These are phyloP conservation scores for Cardiospermum halicacabum DNA, from an alignment of 345 rosid species.

Conservation along the genomic window DNA sequence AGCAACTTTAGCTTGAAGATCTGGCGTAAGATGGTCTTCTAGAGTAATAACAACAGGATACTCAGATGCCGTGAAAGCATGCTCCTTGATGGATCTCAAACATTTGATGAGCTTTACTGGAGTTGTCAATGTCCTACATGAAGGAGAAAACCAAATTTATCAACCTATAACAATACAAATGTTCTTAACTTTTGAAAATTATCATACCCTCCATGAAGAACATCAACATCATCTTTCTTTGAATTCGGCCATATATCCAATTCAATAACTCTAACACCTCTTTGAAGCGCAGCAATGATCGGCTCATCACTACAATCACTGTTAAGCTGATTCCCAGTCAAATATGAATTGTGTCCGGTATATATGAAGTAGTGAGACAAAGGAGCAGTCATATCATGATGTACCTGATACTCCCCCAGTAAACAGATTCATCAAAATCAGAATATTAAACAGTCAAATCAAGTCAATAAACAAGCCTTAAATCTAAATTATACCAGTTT, in stretches of 20 bases:
- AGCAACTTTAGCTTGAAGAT: constrained; percentile 87
- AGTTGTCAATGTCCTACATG: constrained; percentile 70
- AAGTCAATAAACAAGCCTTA: neutral
- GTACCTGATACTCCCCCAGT: constrained; percentile 57
- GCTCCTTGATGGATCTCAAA: constrained; percentile 59
- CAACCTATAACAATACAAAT: neutral
- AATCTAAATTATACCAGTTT: neutral
- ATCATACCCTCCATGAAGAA: constrained; percentile 86
- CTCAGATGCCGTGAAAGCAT: constrained; percentile 76
- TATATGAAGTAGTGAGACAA: constrained; percentile 81
- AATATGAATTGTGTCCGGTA: constrained; percentile 90
- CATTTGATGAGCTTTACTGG: constrained; percentile 77
- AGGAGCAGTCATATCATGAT: constrained; percentile 85
- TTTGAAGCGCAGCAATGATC: constrained; percentile 57
- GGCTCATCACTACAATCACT: constrained; percentile 95
- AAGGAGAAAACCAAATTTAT: constrained; percentile 15
- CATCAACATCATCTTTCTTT: constrained; percentile 55
- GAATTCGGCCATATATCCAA: constrained; percentile 97
- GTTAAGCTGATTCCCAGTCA: constrained; percentile 89
- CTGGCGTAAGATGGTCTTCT: constrained; percentile 89
- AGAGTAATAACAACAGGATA: constrained; percentile 89
- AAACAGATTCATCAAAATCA: constrained; percentile 3
- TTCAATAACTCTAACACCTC: constrained; percentile 86
- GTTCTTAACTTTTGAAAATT: neutral
- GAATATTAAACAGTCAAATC: neutral